Evolutionary conservation across 225 moss, liverwort and hornwort species (phyloP), one percentile per base, ranked within the genome.

Genomic region (Polytrichum commune): DNA sequence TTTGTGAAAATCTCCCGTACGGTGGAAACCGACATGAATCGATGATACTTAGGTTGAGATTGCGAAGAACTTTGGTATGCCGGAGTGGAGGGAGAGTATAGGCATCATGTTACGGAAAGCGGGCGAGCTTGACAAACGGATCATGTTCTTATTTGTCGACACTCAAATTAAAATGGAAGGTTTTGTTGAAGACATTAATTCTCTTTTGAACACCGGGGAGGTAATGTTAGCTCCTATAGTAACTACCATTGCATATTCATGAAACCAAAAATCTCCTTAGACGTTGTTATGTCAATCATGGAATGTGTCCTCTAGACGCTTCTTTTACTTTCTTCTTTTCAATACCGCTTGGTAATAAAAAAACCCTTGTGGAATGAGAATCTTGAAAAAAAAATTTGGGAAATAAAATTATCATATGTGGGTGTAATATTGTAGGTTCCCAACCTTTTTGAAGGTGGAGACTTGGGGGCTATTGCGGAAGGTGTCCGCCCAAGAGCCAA

Each of bases 61-160:
- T 62, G 79, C 92, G 5, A 95, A 95, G 84, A 92, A 92, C 71
- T 95, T 95, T 82, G 94, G 94, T 56, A 92, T 95, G 92, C 30
- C 80, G 5, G 94, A 95, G 78, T 95, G 94, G 94, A 78, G 94
- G 73, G 94, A 95, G 71, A 95, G 90, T 38, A 75, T 92, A 46
- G 94, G 94, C 58, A 86, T 95, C 20, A 95, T 95, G 94, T 69
- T 95, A 0, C 80, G 89, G 64, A 92, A 81, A 78, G 94, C 89
- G 3, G 90, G 94, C 62, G 92, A 95, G 78, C 27, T 90, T 29
- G 92, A 92, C 46, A 95, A 90, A 6, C 90, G 89, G 75, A 85
- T 55, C 9, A 92, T 95, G 92, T 95, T 95, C 26, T 66, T 95
- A 55, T 92, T 95, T 80, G 92, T 92, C n/a, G 94, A 95, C 54